Evolutionary conservation across 2,329 filamentous ascomycete species (phyloP).

Genomic region (Stachybotrys elegans): DNA sequence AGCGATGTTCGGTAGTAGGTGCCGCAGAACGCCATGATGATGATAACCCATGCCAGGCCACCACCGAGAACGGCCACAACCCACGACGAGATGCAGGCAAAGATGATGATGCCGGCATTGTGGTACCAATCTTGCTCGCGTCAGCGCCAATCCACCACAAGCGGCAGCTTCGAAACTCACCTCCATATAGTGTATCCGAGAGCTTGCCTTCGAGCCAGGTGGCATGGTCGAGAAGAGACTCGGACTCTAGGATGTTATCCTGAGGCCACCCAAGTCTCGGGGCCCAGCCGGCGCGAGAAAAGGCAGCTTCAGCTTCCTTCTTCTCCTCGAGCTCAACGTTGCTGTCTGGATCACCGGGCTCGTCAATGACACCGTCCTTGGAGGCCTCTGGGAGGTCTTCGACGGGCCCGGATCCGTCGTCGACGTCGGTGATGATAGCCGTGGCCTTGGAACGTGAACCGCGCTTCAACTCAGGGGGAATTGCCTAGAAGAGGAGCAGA

Average conservation of each 20-base stretch:
- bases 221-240: conserved; percentile 78
- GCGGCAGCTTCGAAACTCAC: conserved; percentile 36
- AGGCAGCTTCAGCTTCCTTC: conserved; percentile 44
- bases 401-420: conserved; percentile 62
- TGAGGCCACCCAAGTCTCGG: conserved; percentile 72
- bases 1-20: conserved; percentile 97
- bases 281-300: conserved; percentile 71
- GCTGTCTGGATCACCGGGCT: conserved; percentile 44
- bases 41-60: conserved; percentile 86
- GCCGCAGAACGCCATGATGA: conserved; percentile 85
- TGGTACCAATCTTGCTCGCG: conserved; percentile 84
- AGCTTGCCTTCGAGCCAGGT: conserved; percentile 81
- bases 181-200: conserved; percentile 86
- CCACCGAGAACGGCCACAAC: conserved; percentile 83
- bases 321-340: conserved; percentile 46
- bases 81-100: conserved; percentile 89
- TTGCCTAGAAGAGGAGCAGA: conserved; percentile 21
- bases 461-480: conserved; percentile 30
- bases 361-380: conserved; percentile 62
- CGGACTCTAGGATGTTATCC: conserved; percentile 51
- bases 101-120: conserved; percentile 89
- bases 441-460: conserved; percentile 49
- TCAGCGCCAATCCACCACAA: conserved; percentile 5
- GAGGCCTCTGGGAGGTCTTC: conserved; percentile 75
- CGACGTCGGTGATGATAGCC: conserved; percentile 73